Conservation (phyloP, 352 stramenopile genomes). For the Pythium brassicae region DNA sequence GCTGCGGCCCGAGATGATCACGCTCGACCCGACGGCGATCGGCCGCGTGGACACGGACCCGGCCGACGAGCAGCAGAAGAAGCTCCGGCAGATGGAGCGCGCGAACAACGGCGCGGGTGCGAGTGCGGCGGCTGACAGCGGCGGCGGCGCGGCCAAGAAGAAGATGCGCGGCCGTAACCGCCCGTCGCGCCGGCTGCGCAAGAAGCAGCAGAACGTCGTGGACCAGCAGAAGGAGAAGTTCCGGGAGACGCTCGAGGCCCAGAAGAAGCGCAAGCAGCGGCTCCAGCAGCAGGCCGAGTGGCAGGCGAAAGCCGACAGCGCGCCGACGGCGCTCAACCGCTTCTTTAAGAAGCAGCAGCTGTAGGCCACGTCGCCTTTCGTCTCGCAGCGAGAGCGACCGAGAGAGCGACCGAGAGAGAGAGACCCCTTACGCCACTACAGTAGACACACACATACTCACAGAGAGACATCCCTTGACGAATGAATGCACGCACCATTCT, state of each 20-base stretch:
- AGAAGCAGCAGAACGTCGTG: slow-evolving; percentile 98
- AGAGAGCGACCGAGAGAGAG: not conserved
- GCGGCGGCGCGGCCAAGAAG: slow-evolving; percentile 83
- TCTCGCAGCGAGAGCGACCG: too few species aligned
- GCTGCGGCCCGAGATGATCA: slow-evolving; percentile 97
- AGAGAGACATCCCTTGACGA: not conserved
- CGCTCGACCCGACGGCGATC: slow-evolving; percentile 92
- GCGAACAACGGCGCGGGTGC: too few species aligned
- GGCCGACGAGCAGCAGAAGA: slow-evolving; percentile 80
- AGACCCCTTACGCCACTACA: not conserved
- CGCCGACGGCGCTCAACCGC: slow-evolving; percentile 79
- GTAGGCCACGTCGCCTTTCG: too few species aligned
- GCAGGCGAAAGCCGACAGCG: slow-evolving; percentile 69
- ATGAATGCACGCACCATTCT: not conserved
- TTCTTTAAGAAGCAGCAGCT: slow-evolving; percentile 86
- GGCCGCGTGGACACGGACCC: slow-evolving; percentile 91
- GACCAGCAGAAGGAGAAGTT: slow-evolving; percentile 92
- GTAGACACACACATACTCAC: not conserved
- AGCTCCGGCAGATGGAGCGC: slow-evolving; percentile 67
- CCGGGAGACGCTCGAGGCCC: slow-evolving; percentile 76
- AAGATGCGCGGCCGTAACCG: slow-evolving; percentile 98
- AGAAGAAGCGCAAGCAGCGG: slow-evolving; percentile 70
- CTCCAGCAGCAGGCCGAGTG: slow-evolving; percentile 75
- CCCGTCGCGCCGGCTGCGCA: slow-evolving; percentile 93
- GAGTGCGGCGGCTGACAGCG: slow-evolving; percentile 32